These are phyloP conservation scores for Tilletia caries DNA, from an alignment of 1,284 basidiomycete genomes.

Conservation along the genomic window DNA sequence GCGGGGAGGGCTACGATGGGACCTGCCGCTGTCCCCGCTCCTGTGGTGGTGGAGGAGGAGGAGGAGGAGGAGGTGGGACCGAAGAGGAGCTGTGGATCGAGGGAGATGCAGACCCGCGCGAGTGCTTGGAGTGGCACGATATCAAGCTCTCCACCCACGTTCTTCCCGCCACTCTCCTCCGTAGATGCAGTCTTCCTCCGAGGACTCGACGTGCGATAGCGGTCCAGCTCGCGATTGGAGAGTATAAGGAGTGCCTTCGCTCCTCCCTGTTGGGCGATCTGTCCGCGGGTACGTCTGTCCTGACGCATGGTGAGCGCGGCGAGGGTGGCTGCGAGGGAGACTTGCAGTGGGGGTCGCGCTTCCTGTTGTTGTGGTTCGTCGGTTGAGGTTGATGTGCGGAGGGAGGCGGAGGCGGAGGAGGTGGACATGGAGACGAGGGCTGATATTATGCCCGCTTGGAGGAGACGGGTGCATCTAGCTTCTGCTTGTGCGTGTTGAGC, in stretches of 20 bases:
- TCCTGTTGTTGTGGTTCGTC: slow-evolving; percentile 20
- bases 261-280: slow-evolving; percentile 78
- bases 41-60: slow-evolving; percentile 35
- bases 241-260: slow-evolving; percentile 69
- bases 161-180: neutral
- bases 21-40: slow-evolving; percentile 68
- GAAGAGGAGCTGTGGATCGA: slow-evolving; percentile 83
- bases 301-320: slow-evolving; percentile 49
- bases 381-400: no score
- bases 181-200: neutral
- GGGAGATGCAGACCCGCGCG: slow-evolving; percentile 86
- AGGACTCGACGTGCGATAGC: neutral
- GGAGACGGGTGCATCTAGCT: slow-evolving; percentile 25
- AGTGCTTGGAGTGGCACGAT: slow-evolving; percentile 74
- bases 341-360: slow-evolving; percentile 23
- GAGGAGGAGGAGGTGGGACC: slow-evolving; percentile 55
- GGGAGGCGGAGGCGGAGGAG: neutral
- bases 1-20: neutral
- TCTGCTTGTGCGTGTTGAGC: slow-evolving; percentile 13
- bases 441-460: slow-evolving; percentile 34
- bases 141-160: neutral
- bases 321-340: slow-evolving; percentile 25
- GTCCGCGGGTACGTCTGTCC: slow-evolving; percentile 71
- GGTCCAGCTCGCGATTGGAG: neutral
- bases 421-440: slow-evolving; percentile 27